Evolutionary conservation across 257 asterid genomes (phyloP).

Genomic region (Ligustrum vulgare): DNA sequence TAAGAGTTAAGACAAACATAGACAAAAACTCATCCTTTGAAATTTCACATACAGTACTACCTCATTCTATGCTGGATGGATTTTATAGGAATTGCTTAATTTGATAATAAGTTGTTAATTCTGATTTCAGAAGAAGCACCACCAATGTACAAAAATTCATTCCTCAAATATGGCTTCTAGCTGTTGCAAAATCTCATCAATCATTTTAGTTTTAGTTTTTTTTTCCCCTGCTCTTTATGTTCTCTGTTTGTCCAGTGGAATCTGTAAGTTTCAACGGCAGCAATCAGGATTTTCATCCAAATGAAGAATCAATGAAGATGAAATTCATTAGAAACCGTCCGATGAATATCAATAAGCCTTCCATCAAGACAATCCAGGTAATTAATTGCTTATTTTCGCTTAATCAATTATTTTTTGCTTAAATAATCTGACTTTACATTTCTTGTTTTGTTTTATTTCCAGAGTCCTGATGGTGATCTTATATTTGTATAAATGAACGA

Average conservation of each 20-base stretch:
- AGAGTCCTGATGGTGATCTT: no score
- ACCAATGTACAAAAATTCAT: constrained; percentile 34
- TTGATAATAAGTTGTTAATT: constrained; percentile 20
- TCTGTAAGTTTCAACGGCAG: constrained; percentile 37
- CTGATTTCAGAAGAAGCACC: constrained; percentile 41
- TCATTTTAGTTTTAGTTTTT: constrained; percentile 52
- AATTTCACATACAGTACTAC: no score
- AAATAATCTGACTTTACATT: no score
- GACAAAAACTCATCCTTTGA: no score
- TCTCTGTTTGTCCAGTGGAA: constrained; percentile 49
- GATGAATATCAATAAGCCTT: constrained; percentile 67
- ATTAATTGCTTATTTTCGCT: background rate
- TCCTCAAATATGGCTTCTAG: constrained; percentile 50
- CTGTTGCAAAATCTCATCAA: constrained; percentile 44
- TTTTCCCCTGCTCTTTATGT: constrained; percentile 45
- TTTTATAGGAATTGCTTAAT: constrained; percentile 29
- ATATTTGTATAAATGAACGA: no score
- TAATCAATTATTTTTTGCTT: no score
- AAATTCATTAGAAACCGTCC: constrained; percentile 55
- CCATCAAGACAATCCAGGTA: constrained; percentile 77
- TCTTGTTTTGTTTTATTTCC: no score
- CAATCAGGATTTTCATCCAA: constrained; percentile 54
- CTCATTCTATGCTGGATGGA: constrained; percentile 38
- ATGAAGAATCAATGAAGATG: constrained; percentile 43
- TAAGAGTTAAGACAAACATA: no score